Evolutionary conservation across 2,329 filamentous ascomycete species (phyloP), one percentile per base, ranked within the genome.

Genomic region (Pyrenochaeta sp.): DNA sequence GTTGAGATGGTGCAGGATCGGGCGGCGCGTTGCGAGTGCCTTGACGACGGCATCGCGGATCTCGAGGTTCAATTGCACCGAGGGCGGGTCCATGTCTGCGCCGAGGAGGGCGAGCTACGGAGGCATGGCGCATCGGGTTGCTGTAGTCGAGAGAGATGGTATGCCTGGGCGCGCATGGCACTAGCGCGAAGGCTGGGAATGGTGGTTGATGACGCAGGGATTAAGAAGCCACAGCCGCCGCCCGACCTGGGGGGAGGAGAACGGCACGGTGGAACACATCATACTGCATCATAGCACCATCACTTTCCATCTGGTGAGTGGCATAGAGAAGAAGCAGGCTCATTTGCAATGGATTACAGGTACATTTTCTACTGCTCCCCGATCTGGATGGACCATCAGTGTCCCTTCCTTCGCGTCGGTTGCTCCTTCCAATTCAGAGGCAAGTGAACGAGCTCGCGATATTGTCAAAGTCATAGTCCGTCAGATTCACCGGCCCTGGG

Each of bases 1-100:
- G 72, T 90, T 90, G 32, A 90, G 80, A 72, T 90, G 88, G 51
- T 86, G 84, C 8, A 91, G 80, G 40, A 90, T 69, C 0, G 85
- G 85, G 27, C 83, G 79, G 40, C 78, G 79, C 49, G 75, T 75
- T 30, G 76, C 72, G 47, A 82, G 75, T 24, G 78, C 67, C 46
- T 74, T 68, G 39, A 77, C 76, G 39, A 81, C 66, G 34, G 77
- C 68, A 53, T 77, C 66, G 62, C 75, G 77, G n/a, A 81, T 73
- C 60, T 82, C 79, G 63, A 72, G 72, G 45, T 79, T 72, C 8
- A 83, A 74, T 65, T 83, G 81, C 53, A 65, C 58, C 8, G 73
- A 75, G 6, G 74, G 72, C 63, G 66, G 72, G 44, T 75, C 73
- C 72, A 75, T 76, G 51, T 42, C 62, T 58, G 59, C 49, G 53